Evolutionary conservation across 1,284 basidiomycete genomes (phyloP).

Genomic region (Athelia psychrophila): DNA sequence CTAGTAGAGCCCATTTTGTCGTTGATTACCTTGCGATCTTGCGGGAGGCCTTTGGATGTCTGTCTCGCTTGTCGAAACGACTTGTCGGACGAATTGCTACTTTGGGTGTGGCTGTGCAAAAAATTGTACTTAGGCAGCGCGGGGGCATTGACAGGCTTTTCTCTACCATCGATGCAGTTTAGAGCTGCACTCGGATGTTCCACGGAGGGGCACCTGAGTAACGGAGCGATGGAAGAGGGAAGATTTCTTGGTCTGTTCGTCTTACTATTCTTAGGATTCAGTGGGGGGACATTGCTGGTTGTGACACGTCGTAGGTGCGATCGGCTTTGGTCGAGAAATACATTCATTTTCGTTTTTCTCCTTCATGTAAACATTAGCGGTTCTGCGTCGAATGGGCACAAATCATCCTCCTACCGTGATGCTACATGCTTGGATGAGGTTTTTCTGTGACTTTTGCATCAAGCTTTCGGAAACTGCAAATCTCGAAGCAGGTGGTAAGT

Average conservation of each 20-base stretch:
- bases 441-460: too few relatives aligned
- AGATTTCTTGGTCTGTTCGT: conserved; percentile 2
- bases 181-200: conserved; percentile 22
- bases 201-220: conserved; percentile 22
- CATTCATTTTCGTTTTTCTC: neutral
- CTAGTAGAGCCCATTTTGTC: neutral
- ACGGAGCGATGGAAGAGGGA: conserved; percentile 31
- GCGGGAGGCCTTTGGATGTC: neutral
- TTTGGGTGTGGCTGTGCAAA: neutral
- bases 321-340: conserved; percentile 1
- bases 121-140: too few relatives aligned
- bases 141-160: neutral
- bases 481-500: too few relatives aligned
- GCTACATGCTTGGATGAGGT: too few relatives aligned
- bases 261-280: neutral
- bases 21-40: neutral
- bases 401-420: too few relatives aligned
- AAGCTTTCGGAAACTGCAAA: too few relatives aligned
- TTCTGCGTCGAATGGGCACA: too few relatives aligned
- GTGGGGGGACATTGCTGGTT: neutral
- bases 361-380: neutral
- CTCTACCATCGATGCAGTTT: conserved; percentile 24
- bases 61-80: neutral
- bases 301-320: neutral
- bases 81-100: neutral